Base-by-base conservation (phyloP, 495 filamentous ascomycete genomes). In the Lineolata rhizophorae region DNA sequence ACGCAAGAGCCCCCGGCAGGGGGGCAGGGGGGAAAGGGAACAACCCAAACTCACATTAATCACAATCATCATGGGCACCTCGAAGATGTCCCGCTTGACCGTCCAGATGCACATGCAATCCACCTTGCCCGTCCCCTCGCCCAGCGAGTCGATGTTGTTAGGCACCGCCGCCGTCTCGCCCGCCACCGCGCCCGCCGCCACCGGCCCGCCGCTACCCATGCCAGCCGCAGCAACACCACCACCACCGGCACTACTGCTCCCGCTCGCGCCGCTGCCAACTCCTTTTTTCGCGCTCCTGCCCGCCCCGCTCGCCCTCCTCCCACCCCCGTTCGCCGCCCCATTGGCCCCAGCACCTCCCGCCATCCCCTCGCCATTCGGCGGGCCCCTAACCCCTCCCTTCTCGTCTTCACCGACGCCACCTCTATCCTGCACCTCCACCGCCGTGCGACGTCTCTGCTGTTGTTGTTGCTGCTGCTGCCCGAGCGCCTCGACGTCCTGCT, bases 41-140 rank as follows among this genome's bases (percentile, higher is more conserved):
- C n/a, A n/a, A n/a, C n/a, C n/a, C n/a, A n/a, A 3, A 72, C 83
- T 71, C 48, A 92, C 87, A 56, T 93, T 93, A 58, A 93, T 83
- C 44, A 92, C 72, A 53, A 94, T 87, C 51, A 97, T 55, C 83
- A 93, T 94, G 18, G 87, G 87, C 51, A 97, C 93, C 52, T 94
- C 87, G 56, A 95, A 97, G 28, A 87, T 78, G 52, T 97, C 87
- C 37, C 87, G 62, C 61, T 84, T 87, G 35, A 95, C 82, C 38
- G 79, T 82, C 85, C 87, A 97, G 57, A 76, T 85, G 54, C 83
- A 90, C 43, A 71, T 80, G 58, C 83, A 93, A 46, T 92, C 79
- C 30, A 95, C 72, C 53, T 82, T 85, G 37, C 85, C 87, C 38
- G 92, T 82, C 47, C 70, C 76, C 49, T 76, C 72, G 1, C 82